Evolutionary conservation across 2,329 filamentous ascomycete species (phyloP), one percentile per base, ranked within the genome.

Genomic region (Aspergillus niger): DNA sequence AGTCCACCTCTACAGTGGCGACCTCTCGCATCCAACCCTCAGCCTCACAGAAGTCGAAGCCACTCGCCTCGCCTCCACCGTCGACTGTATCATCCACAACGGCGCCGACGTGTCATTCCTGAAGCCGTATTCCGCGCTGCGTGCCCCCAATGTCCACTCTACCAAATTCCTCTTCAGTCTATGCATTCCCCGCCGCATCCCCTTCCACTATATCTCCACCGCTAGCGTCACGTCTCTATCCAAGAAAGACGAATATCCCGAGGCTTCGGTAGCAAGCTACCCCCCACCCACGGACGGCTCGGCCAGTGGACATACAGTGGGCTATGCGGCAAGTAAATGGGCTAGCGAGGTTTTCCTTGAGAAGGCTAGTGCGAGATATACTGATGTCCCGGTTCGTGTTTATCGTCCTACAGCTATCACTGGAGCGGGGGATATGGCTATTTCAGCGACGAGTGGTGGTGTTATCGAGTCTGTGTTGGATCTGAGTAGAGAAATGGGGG

Each of bases 31-130:
- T 1, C 70, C 74, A 0, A 62, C 41, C 3, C 72, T 84, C 2
- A 81, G 81, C 0, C 73, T 83, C 17, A 65, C 65, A 1, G 59
- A 74, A 22, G 63, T 62, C 1, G 68, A 76, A 22, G 11, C n/a
- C 28, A 13, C 20, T 65, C 72, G 11, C 15, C 53, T 2, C 26
- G 26, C 1, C 64, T 84, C 2, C 3, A 49, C 65, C 3, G 75
- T 71, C 1, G 75, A 82, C 63, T 66, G 81, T 3, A 81, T 89
- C 53, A 81, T 90, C 26, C 88, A 85, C 69, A 77, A 74, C 55
- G 83, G 79, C 7, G 80, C 81, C n/a, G 74, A 77, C n/a, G 63
- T 67, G 15, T 71, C 68, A 0, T 69, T 66, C 51, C 50, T 68
- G 51, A 68, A 76, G 24, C 66, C 54, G 7, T 78, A 77, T 58